These are phyloP conservation scores for Cryphonectria parasitica DNA, from an alignment of 2,329 filamentous ascomycete species.

Conservation along the genomic window DNA sequence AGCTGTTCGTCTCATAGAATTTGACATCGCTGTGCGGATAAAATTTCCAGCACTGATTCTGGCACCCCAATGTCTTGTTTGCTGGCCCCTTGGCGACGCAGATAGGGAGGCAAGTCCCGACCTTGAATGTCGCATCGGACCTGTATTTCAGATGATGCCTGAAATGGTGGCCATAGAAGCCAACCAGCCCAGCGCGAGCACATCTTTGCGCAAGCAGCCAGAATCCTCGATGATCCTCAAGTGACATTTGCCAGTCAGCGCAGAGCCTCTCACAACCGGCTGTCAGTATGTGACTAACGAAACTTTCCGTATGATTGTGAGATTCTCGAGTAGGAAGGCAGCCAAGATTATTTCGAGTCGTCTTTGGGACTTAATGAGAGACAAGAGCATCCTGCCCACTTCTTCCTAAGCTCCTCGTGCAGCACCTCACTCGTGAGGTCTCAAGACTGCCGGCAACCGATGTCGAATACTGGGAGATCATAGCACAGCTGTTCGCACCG, in stretches of 20 bases:
- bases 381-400: not conserved
- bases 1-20: not conserved
- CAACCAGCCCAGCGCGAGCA: not conserved
- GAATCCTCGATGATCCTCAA: not conserved
- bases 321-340: not conserved
- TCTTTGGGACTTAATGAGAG: not conserved
- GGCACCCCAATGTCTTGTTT: not conserved
- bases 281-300: not conserved
- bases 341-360: not conserved
- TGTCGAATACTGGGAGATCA: not conserved
- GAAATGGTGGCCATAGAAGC: not conserved
- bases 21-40: not conserved
- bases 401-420: not conserved
- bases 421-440: not conserved
- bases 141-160: not conserved
- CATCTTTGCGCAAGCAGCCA: not conserved
- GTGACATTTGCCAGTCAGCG: not conserved
- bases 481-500: not conserved
- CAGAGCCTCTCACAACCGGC: not conserved
- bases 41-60: not conserved
- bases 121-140: not conserved
- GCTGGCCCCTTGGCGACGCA: not conserved
- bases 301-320: not conserved
- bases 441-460: not conserved
- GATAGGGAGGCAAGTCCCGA: not conserved